Percentiles rank a stretch among this genome's conserved stretches.
phyloP scores from a whole-genome alignment of 345 rosid genomes.

The Raphanus raphanistrum region DNA sequence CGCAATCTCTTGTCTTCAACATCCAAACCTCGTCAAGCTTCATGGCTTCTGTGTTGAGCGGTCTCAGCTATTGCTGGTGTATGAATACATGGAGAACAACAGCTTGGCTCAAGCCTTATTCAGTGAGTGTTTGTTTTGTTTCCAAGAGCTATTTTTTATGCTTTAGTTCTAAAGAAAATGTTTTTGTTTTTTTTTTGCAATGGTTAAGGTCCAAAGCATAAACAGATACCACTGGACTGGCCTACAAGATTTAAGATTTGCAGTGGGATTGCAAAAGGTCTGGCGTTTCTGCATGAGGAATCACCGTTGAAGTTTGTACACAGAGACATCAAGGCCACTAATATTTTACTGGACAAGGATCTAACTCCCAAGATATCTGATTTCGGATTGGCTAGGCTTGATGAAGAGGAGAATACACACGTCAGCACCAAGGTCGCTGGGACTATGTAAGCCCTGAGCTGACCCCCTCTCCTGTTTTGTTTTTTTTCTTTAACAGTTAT shows the following conservation, averaged over 20 bases:
- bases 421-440: conserved; percentile 69
- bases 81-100: conserved; percentile 75
- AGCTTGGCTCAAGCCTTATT: conserved; percentile 56
- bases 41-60: conserved; percentile 68
- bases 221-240: conserved; percentile 51
- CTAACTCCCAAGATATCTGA: conserved; percentile 64
- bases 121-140: conserved; percentile 42
- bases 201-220: conserved; percentile 40
- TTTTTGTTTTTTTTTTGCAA: neutral
- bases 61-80: conserved; percentile 56
- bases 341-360: conserved; percentile 51
- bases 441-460: conserved; percentile 45
- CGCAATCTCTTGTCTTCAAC: conserved; percentile 66
- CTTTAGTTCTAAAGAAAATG: neutral
- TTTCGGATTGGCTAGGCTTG: conserved; percentile 64
- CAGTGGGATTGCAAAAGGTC: conserved; percentile 59
- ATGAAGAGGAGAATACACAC: conserved; percentile 55
- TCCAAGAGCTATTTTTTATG: neutral
- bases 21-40: conserved; percentile 74
- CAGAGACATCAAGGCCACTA: conserved; percentile 66
- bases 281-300: conserved; percentile 63
- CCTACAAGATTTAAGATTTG: conserved; percentile 49
- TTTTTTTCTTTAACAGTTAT: neutral
- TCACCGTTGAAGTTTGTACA: conserved; percentile 61
- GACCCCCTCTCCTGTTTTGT: neutral